A percentile compares a stretch with the other conserved stretches of the same genome.
Evolutionary conservation across 192 early-diverging fungal genomes (phyloP).

Genomic region (Glomus cerebriforme): DNA sequence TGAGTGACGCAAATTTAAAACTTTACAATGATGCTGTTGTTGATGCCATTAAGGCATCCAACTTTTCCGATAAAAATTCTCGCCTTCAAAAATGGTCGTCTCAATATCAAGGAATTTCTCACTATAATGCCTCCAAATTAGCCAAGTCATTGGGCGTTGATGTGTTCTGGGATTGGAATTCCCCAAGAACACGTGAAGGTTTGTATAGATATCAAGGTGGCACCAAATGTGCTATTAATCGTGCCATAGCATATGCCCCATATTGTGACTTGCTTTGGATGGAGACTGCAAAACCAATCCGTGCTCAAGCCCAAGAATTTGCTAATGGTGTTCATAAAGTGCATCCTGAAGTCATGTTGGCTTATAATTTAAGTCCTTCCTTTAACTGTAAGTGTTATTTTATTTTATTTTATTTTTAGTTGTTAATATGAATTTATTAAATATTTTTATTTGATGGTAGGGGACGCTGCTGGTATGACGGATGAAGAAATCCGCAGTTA

Average conservation of each 20-base stretch:
- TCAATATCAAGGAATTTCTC: slow-evolving; percentile 64
- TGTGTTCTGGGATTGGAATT: slow-evolving; percentile 87
- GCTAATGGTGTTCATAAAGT: slow-evolving; percentile 72
- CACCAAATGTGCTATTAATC: slow-evolving; percentile 84
- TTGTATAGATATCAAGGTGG: slow-evolving; percentile 97
- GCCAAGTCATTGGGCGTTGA: slow-evolving; percentile 75
- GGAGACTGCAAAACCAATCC: slow-evolving; percentile 96
- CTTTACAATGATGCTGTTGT: slow-evolving; percentile 60
- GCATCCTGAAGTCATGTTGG: slow-evolving; percentile 83
- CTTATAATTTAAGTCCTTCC: slow-evolving; percentile 95
- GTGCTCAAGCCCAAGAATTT: slow-evolving; percentile 90
- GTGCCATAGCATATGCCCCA: slow-evolving; percentile 74
- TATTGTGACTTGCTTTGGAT: slow-evolving; percentile 92
- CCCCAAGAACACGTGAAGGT: slow-evolving; percentile 89
- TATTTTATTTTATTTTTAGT: too few species aligned
- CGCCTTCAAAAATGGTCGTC: slow-evolving; percentile 41
- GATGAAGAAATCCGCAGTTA: slow-evolving; percentile 88
- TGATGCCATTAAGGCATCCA: slow-evolving; percentile 70
- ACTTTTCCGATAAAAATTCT: slow-evolving; percentile 55
- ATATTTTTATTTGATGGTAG: slow-evolving; percentile 1
- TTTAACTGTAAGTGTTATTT: slow-evolving; percentile 77
- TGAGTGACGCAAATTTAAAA: slow-evolving; percentile 4
- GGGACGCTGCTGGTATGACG: slow-evolving; percentile 82
- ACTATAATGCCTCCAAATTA: slow-evolving; percentile 80
- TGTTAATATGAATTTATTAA: not conserved